Evolutionary conservation across 176 grass and related monocot genomes (phyloP).

Genomic region (Juncus inflexus): DNA sequence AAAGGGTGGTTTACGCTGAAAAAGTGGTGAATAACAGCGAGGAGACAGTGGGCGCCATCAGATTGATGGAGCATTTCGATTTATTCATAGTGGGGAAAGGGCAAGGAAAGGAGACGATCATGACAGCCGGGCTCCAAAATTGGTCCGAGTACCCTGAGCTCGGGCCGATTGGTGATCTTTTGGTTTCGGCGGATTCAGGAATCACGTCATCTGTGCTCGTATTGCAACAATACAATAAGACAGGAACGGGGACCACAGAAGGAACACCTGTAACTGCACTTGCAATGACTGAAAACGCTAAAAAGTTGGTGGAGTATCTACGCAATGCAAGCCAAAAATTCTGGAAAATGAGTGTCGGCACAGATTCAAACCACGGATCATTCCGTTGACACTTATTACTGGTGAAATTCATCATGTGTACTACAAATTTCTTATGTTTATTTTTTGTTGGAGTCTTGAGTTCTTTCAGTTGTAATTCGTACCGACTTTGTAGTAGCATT

Average conservation of each 20-base stretch:
- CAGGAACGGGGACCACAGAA: neutral
- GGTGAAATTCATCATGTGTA: no score
- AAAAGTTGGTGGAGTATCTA: neutral
- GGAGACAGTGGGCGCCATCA: constrained; percentile 49
- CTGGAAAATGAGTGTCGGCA: constrained; percentile 11
- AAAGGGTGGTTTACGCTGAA: constrained; percentile 42
- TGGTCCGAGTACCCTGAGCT: constrained; percentile 65
- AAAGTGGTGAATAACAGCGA: constrained; percentile 53
- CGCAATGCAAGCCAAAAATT: neutral
- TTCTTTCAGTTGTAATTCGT: no score
- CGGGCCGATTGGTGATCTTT: constrained; percentile 58
- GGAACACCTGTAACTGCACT: neutral
- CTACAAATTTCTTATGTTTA: no score
- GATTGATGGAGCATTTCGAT: constrained; percentile 38
- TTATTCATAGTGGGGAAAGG: constrained; percentile 53
- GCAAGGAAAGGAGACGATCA: constrained; percentile 38
- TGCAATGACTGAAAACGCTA: neutral
- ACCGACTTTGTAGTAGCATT: no score
- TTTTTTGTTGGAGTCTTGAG: no score
- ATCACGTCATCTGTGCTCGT: constrained; percentile 48
- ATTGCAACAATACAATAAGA: constrained; percentile 49
- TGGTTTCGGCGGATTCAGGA: constrained; percentile 43
- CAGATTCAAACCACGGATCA: neutral
- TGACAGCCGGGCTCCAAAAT: constrained; percentile 43
- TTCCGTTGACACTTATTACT: neutral